phyloP scores from a whole-genome alignment of 1,284 basidiomycete genomes.

The Microbotryum lychnidis-dioicae region DNA sequence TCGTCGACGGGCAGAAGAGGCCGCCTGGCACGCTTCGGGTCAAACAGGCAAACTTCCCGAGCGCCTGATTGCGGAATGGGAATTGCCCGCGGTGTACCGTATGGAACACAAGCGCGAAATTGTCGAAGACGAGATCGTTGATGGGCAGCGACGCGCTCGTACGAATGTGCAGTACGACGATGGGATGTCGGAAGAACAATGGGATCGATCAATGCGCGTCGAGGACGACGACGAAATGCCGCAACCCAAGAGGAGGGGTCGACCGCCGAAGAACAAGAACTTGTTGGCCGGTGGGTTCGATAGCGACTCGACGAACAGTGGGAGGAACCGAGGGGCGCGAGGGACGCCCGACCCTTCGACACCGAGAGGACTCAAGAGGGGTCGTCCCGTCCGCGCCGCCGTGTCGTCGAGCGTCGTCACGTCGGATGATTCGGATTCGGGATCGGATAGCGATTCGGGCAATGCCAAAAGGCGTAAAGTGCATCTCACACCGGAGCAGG shows the following conservation, averaged over 20 bases:
- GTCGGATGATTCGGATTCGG: not conserved
- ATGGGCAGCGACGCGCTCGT: slow-evolving; percentile 68
- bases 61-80: slow-evolving; percentile 75
- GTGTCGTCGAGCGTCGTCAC: not conserved
- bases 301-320: slow-evolving; percentile 6
- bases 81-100: slow-evolving; percentile 88
- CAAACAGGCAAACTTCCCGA: slow-evolving; percentile 51
- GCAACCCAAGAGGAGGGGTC: slow-evolving; percentile 8
- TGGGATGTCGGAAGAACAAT: slow-evolving; percentile 88
- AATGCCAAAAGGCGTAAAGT: slow-evolving; percentile 28
- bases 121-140: slow-evolving; percentile 49
- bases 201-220: slow-evolving; percentile 46
- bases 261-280: not conserved
- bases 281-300: slow-evolving; percentile 5
- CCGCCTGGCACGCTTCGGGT: slow-evolving; percentile 65
- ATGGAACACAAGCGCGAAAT: slow-evolving; percentile 58
- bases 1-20: slow-evolving; percentile 62
- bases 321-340: not conserved
- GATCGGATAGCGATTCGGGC: slow-evolving; percentile 16
- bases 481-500: slow-evolving; percentile 49
- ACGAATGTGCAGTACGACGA: slow-evolving; percentile 88
- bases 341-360: too few relatives aligned
- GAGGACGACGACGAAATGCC: slow-evolving; percentile 24
- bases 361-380: slow-evolving; percentile 2
- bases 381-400: not conserved